Conservation (phyloP, 176 grass and related monocot species). For the Otatea glauca region DNA sequence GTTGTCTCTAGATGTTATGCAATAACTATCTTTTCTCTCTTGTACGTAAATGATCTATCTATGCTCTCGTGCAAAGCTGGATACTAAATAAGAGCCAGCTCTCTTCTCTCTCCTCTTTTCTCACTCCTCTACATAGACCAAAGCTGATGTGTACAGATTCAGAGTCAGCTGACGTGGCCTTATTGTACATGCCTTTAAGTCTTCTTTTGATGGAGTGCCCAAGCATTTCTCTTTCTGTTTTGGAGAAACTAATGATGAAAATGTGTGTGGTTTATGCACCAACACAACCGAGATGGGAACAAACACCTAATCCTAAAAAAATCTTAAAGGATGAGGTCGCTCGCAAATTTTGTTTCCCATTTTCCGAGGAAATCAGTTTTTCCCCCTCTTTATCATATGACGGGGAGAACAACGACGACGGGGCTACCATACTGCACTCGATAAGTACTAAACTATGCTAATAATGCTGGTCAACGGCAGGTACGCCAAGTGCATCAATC, state of each 20-base stretch:
- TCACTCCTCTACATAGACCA: no score
- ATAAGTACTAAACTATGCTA: not conserved
- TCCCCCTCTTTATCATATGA: not conserved
- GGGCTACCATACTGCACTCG: not conserved
- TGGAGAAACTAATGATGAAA: not conserved
- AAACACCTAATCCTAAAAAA: not conserved
- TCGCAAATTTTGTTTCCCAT: no score
- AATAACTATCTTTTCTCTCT: no score
- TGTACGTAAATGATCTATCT: no score
- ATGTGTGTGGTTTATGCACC: not conserved
- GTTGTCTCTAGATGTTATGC: no score
- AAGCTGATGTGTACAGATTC: no score
- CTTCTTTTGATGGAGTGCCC: not conserved
- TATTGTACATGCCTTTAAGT: no score
- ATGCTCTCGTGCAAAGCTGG: no score
- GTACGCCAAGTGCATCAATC: conserved; percentile 26
- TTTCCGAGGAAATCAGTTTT: not conserved
- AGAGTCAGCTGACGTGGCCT: no score
- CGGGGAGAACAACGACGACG: not conserved
- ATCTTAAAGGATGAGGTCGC: not conserved
- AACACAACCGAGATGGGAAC: not conserved
- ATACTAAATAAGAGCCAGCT: no score
- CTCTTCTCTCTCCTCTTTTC: no score
- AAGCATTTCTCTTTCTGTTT: not conserved
- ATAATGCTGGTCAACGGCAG: conserved; percentile 31